Evolutionary conservation across 768 basidiomycete genomes (phyloP).

Genomic region (Multifurca ochricompacta): DNA sequence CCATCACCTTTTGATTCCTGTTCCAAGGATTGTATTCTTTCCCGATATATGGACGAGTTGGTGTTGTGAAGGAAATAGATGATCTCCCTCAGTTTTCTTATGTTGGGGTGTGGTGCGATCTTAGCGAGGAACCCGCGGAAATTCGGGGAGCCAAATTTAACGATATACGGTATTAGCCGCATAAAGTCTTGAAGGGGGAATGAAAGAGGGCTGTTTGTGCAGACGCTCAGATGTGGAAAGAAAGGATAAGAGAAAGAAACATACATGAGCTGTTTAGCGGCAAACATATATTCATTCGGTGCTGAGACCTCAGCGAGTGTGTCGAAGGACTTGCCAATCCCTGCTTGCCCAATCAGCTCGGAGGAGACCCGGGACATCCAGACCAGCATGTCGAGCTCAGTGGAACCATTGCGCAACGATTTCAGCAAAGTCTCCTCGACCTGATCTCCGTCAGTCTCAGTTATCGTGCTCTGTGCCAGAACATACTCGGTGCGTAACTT

Average conservation of each 20-base stretch:
- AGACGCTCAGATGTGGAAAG: no score
- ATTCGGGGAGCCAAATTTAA: slow-evolving; percentile 18
- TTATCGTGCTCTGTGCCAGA: background rate
- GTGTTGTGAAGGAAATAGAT: slow-evolving; percentile 22
- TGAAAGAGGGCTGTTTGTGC: slow-evolving; percentile 13
- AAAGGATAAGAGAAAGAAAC: background rate
- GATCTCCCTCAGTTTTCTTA: slow-evolving; percentile 23
- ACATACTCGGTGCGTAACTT: slow-evolving; percentile 38
- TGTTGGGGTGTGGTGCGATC: slow-evolving; percentile 12
- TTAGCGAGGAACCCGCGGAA: slow-evolving; percentile 21
- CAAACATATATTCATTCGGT: slow-evolving; percentile 10
- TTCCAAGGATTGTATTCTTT: background rate
- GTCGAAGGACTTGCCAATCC: slow-evolving; percentile 24
- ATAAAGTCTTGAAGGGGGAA: slow-evolving; percentile 17
- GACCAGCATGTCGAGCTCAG: slow-evolving; percentile 27
- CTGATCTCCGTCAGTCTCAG: slow-evolving; percentile 1
- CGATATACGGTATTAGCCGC: slow-evolving; percentile 13
- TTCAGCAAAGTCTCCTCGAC: slow-evolving; percentile 3
- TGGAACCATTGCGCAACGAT: background rate
- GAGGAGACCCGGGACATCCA: slow-evolving; percentile 37
- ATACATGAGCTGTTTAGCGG: slow-evolving; percentile 22
- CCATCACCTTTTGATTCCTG: background rate
- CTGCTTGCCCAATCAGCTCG: slow-evolving; percentile 27
- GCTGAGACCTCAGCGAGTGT: slow-evolving; percentile 15
- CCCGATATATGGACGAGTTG: slow-evolving; percentile 9